Evolutionary conservation across 2,329 filamentous ascomycete species (phyloP), one percentile per base, ranked within the genome.

Genomic region (Diaporthe caulivora): DNA sequence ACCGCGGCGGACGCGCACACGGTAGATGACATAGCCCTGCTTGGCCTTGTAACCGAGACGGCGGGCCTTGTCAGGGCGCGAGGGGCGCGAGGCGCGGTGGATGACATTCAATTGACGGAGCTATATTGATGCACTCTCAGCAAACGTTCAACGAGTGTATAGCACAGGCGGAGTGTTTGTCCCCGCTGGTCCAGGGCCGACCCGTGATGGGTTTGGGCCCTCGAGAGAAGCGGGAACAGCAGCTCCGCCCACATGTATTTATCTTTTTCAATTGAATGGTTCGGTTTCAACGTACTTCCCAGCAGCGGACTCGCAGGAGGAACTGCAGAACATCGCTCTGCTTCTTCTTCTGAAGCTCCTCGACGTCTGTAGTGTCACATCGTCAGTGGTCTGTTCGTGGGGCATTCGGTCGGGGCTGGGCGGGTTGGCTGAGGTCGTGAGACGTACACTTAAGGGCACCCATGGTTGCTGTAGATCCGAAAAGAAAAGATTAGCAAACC

Each of bases 261-360:
- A 15, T 11, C 29, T 40, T 44, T 72, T 75, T 67, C 71, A 72
- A 76, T 71, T 74, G 75, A 77, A 80, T 78, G 79, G 78, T 80
- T 81, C 77, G 80, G 79, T 81, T 83, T 89, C 82, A 90, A 91
- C 91, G 89, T 91, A 96, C 96, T 94, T 99, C 97, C 97, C 97
- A 99, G 95, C 97, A 99, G 90, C 97, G 95, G 86, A 98, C 95
- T 87, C 95, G 96, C 88, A 98, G 95, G 90, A 99, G 93, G 92
- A 99, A 99, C 91, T 95, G 95, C 91, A 98, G 94, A 86, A 99
- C 94, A 92, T 99, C 97, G 87, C 95, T 98, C 93, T 99, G 97
- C 95, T 99, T 99, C 95, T 98, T 98, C 95, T 99, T 98, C 89
- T 98, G 95, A 91, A 99, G 94, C 92, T 99, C 97, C 93, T 99